Evolutionary conservation across 2,329 filamentous ascomycete genomes (phyloP), one percentile per base, ranked within the genome.

Genomic region (Fusarium nisikadoi): DNA sequence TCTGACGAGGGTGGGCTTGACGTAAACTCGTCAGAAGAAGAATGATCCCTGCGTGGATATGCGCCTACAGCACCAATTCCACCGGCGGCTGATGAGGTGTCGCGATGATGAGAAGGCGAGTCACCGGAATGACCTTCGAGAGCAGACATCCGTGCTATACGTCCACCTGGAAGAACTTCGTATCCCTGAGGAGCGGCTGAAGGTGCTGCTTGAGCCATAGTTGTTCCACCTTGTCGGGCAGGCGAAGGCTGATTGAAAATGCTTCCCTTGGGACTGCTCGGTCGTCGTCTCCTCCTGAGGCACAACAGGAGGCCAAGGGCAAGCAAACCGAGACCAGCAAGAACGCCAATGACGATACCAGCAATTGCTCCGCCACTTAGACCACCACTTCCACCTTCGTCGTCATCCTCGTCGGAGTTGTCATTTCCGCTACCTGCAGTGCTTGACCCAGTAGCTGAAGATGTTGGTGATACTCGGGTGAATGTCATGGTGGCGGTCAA

Each of bases 101-200:
- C 83, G 47, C 82, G 86, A 62, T 87, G 87, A 36, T 85, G 85
- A 5, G 86, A 86, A 2, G 90, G 86, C 6, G 90, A 89, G 27
- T 90, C 88, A 64, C 87, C 89, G 2, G 90, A 89, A 60, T 92
- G 89, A 9, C 91, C 92, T 82, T 98, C 95, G 57, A 99, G 83
- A 38, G 96, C 96, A 42, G 95, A 95, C 96, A 99, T 98, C 62
- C 96, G 91, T 42, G 96, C 94, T 65, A 99, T 96, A 69, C 96
- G 92, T 35, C 94, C 94, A 46, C 94, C 95, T 10, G 94, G 93
- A 16, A 97, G 86, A 20, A 94, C 88, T 75, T 94, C 92, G 72
- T 93, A 93, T 43, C 89, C 91, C 72, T 85, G 83, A 6, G 85
- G 82, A 4, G 82, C 78, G 27, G 54, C 39, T 10, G 67, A n/a